Evolutionary conservation across 306 rosid genomes (phyloP).

Genomic region (Canavalia gladiata): DNA sequence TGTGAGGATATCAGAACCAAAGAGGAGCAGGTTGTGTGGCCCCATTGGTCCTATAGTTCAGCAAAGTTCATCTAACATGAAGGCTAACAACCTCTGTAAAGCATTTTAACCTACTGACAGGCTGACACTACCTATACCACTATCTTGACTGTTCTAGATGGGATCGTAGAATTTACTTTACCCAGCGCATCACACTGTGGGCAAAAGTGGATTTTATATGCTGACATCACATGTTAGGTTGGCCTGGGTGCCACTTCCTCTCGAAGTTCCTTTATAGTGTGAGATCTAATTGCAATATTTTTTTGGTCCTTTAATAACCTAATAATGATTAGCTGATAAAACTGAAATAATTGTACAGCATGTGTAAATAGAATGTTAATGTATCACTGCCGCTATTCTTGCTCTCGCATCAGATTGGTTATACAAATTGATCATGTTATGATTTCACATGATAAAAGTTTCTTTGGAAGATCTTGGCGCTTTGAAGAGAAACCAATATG

Average conservation of each 20-base stretch:
- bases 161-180: constrained; percentile 50
- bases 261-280: constrained; percentile 44
- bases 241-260: constrained; percentile 56
- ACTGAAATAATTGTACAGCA: constrained; percentile 73
- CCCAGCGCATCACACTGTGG: constrained; percentile 50
- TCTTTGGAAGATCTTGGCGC: constrained; percentile 6
- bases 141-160: constrained; percentile 60
- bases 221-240: constrained; percentile 52
- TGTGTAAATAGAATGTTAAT: constrained; percentile 74
- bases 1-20: constrained; percentile 94
- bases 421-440: constrained; percentile 3
- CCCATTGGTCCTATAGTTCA: constrained; percentile 92
- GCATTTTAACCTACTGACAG: constrained; percentile 86
- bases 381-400: constrained; percentile 34
- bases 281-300: constrained; percentile 53
- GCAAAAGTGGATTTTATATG: constrained; percentile 55
- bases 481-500: neutral
- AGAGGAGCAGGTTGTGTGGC: constrained; percentile 85
- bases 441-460: constrained; percentile 15
- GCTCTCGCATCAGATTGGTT: constrained; percentile 12
- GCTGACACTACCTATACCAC: constrained; percentile 55
- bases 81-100: constrained; percentile 95
- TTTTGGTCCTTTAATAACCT: constrained; percentile 48
- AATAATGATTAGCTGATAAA: constrained; percentile 61
- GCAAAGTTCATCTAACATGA: constrained; percentile 97